A percentile compares a stretch with the other conserved stretches of the same genome.
These are phyloP conservation scores for Moesziomyces antarcticus DNA, from an alignment of 1,284 basidiomycete genomes.

Conservation along the genomic window DNA sequence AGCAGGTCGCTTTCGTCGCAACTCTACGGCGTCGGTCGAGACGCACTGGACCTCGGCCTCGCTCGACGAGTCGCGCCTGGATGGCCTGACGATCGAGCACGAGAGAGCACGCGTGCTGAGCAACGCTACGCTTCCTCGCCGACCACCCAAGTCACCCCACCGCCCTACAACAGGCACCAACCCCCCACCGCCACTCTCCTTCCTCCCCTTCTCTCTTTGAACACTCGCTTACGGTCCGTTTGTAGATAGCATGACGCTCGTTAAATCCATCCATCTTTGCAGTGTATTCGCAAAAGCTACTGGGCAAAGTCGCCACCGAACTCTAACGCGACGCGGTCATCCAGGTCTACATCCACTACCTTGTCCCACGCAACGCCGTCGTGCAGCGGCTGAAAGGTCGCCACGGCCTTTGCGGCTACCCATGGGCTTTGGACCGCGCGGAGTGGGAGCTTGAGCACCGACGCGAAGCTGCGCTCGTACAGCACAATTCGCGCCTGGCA, in stretches of 20 bases:
- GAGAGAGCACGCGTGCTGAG: neutral
- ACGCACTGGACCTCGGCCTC: conserved; percentile 23
- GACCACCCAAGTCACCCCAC: conserved; percentile 26
- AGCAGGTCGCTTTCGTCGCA: conserved; percentile 13
- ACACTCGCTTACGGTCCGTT: neutral
- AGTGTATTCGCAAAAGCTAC: neutral
- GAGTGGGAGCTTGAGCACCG: neutral
- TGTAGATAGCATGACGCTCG: neutral
- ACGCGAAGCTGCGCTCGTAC: neutral
- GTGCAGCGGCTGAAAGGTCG: conserved; percentile 6
- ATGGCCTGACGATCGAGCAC: neutral
- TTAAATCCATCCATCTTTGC: neutral
- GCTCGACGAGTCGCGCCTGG: neutral
- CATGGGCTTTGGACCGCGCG: conserved; percentile 2
- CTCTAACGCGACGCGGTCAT: conserved; percentile 40
- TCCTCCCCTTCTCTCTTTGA: conserved; percentile 7
- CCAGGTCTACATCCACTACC: conserved; percentile 7
- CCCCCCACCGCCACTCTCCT: neutral
- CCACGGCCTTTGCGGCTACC: neutral
- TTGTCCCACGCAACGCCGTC: conserved; percentile 13
- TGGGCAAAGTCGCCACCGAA: conserved; percentile 42
- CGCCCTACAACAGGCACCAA: conserved; percentile 14
- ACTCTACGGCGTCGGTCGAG: conserved; percentile 11
- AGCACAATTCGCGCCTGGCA: conserved; percentile 18
- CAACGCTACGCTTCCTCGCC: neutral